phyloP scores from a whole-genome alignment of 2,329 filamentous ascomycete species.

The Mycosphaerella arachidis region DNA sequence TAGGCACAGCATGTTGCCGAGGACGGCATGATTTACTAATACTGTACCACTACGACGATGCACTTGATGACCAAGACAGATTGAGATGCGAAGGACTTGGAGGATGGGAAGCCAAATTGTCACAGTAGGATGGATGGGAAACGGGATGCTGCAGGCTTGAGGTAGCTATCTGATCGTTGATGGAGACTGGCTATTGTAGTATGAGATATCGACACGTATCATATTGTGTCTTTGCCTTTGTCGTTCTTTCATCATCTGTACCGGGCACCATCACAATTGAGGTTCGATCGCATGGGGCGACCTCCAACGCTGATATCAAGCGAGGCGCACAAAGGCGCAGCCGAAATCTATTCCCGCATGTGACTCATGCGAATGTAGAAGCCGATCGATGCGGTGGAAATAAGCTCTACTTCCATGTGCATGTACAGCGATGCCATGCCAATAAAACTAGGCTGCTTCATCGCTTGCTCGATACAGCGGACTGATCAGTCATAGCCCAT shows the following conservation, averaged over 20 bases:
- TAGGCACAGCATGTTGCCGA: background rate
- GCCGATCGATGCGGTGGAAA: background rate
- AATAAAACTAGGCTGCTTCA: constrained; percentile 6
- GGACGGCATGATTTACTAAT: constrained; percentile 4
- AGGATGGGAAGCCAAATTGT: constrained; percentile 3
- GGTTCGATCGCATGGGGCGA: background rate
- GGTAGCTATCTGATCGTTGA: background rate
- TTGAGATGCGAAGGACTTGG: background rate
- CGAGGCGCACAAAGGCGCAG: background rate
- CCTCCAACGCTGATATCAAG: background rate
- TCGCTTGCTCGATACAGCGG: background rate
- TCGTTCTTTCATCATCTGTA: background rate
- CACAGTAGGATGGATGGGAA: background rate
- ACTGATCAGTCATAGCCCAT: background rate
- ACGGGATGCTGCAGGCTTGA: background rate
- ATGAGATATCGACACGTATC: background rate
- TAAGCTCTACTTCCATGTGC: background rate
- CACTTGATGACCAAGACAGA: background rate
- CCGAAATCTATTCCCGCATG: background rate
- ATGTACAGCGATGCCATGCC: constrained; percentile 6
- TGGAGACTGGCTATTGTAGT: background rate
- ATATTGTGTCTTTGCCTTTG: background rate
- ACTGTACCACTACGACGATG: constrained; percentile 4
- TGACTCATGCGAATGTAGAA: background rate
- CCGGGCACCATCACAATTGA: background rate